Evolutionary conservation across 768 basidiomycete species (phyloP).

Genomic region (Tephrocybe sp.): DNA sequence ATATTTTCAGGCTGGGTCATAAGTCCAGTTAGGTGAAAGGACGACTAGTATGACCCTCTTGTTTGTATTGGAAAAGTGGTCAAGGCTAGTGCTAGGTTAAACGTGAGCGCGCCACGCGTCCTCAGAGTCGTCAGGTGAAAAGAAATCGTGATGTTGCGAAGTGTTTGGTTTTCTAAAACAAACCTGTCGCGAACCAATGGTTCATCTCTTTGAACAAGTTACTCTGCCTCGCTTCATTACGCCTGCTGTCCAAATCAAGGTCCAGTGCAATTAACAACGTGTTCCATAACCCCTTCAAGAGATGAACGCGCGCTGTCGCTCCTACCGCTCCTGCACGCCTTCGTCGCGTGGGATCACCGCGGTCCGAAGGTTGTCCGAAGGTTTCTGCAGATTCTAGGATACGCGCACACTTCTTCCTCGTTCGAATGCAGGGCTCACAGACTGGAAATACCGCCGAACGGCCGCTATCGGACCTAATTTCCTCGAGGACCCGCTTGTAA

Average conservation of each 20-base stretch:
- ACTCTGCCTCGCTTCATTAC: slow-evolving; percentile 10
- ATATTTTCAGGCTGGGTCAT: no score
- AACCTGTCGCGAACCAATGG: no score
- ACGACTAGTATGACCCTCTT: no score
- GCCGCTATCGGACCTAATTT: slow-evolving; percentile 1
- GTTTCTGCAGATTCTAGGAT: slow-evolving; percentile 3
- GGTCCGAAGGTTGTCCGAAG: slow-evolving; percentile 19
- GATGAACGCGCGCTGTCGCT: slow-evolving; percentile 9
- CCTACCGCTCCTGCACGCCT: slow-evolving; percentile 11
- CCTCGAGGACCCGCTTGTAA: slow-evolving; percentile 3
- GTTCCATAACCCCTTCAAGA: slow-evolving; percentile 15
- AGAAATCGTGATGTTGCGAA: no score
- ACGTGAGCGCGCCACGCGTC: no score
- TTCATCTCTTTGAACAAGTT: slow-evolving; percentile 7
- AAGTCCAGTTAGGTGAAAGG: no score
- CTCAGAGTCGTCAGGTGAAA: no score
- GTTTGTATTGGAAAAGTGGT: no score
- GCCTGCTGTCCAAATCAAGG: slow-evolving; percentile 1
- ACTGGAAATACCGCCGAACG: slow-evolving; percentile 7
- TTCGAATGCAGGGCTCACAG: slow-evolving; percentile 11
- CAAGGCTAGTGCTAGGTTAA: no score
- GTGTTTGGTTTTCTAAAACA: no score
- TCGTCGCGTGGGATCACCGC: slow-evolving; percentile 20
- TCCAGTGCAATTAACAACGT: slow-evolving; percentile 14
- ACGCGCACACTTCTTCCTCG: slow-evolving; percentile 11